Evolutionary conservation across 2,329 filamentous ascomycete genomes (phyloP).

Genomic region (Pseudocercospora macadamiae): DNA sequence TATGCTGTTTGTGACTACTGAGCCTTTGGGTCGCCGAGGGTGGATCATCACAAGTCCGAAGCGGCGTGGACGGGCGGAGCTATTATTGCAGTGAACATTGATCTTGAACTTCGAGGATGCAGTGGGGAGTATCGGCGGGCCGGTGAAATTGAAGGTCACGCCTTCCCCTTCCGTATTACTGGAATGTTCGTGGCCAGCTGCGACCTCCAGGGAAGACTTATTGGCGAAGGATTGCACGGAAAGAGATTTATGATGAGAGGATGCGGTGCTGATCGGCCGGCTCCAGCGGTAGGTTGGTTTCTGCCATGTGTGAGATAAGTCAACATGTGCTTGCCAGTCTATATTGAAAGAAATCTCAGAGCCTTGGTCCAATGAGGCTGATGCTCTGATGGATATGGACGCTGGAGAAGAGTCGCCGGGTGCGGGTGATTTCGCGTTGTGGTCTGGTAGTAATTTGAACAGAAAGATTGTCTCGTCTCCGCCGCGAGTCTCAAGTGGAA

Average conservation of each 20-base stretch:
- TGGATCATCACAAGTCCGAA: constrained; percentile 62
- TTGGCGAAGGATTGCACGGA: constrained; percentile 18
- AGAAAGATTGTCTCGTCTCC: constrained; percentile 77
- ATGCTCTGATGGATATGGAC: constrained; percentile 26
- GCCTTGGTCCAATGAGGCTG: constrained; percentile 27
- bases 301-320: constrained; percentile 23
- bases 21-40: constrained; percentile 10
- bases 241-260: constrained; percentile 20
- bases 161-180: no score
- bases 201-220: constrained; percentile 12
- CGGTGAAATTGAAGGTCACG: constrained; percentile 74
- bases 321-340: constrained; percentile 31
- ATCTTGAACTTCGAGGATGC: constrained; percentile 71
- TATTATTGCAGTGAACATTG: constrained; percentile 76
- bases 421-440: neutral
- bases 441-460: constrained; percentile 51
- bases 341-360: constrained; percentile 29
- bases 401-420: constrained; percentile 8
- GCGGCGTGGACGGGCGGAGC: constrained; percentile 64
- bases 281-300: constrained; percentile 34
- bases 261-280: constrained; percentile 24
- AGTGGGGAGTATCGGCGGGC: constrained; percentile 61
- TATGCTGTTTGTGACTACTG: neutral
- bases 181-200: neutral
- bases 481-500: constrained; percentile 47